These are phyloP conservation scores for Leersia perrieri DNA, from an alignment of 176 grass and related monocot species.

Conservation along the genomic window DNA sequence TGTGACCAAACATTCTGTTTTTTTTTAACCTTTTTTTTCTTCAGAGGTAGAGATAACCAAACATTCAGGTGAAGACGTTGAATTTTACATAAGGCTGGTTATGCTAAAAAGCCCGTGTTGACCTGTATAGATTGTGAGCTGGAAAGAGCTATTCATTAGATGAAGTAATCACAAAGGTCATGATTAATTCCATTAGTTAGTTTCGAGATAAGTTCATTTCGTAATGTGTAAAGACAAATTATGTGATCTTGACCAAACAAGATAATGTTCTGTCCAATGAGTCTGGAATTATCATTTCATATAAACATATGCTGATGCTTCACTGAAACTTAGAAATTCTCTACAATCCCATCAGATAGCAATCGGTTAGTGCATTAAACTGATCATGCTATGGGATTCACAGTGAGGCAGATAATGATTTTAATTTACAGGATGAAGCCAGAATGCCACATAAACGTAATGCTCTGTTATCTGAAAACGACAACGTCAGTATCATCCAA, in stretches of 20 bases:
- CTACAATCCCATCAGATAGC: too few species aligned
- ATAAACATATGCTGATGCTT: background rate
- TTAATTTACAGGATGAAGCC: background rate
- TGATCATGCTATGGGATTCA: background rate
- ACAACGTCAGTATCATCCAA: background rate
- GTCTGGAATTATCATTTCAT: background rate
- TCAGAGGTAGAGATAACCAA: background rate
- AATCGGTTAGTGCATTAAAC: background rate
- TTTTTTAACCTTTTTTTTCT: background rate
- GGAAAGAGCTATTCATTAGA: background rate
- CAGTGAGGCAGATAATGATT: background rate
- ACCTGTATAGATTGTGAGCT: background rate
- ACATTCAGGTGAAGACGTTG: background rate
- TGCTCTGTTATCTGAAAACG: background rate
- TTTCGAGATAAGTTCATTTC: background rate
- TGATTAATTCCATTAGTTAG: constrained; percentile 6
- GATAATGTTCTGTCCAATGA: constrained; percentile 13
- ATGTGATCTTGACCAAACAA: constrained; percentile 22
- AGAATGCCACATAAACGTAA: background rate
- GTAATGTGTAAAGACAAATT: constrained; percentile 8
- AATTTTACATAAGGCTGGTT: constrained; percentile 1
- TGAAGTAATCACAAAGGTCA: background rate
- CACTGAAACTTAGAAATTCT: background rate
- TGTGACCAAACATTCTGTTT: constrained; percentile 11
- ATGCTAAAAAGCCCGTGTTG: constrained; percentile 24